Conservation (phyloP, 805 yeast genomes). For the Zygosaccharomyces siamensis region DNA sequence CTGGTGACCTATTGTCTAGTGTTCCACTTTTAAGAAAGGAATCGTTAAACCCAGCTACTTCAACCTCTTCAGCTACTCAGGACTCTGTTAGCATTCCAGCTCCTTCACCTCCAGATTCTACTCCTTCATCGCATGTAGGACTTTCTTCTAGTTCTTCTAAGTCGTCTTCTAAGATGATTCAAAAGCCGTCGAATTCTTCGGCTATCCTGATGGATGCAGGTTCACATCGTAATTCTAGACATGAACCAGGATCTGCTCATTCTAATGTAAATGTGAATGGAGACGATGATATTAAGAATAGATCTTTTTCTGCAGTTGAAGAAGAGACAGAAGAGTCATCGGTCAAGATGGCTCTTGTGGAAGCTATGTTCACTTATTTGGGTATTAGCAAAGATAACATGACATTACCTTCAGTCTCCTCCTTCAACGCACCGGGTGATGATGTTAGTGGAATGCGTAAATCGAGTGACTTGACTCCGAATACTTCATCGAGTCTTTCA, state of each 20-base stretch:
- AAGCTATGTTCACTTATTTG: slow-evolving; percentile 60
- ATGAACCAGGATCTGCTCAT: slow-evolving; percentile 1
- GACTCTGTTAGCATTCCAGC: slow-evolving; percentile 2
- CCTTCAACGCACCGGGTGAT: slow-evolving; percentile 4
- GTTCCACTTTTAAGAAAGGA: slow-evolving; percentile 58
- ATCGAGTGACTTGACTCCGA: slow-evolving; percentile 2
- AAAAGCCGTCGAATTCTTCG: slow-evolving; percentile 8
- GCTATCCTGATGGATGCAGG: slow-evolving; percentile 1
- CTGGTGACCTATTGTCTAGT: slow-evolving; percentile 80
- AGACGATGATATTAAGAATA: slow-evolving; percentile 29
- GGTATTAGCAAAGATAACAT: slow-evolving; percentile 52
- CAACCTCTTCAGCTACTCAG: not conserved
- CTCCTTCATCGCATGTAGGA: slow-evolving; percentile 4
- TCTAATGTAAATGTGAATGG: not conserved
- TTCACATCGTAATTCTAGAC: not conserved
- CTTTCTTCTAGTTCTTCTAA: slow-evolving; percentile 7
- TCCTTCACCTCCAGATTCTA: slow-evolving; percentile 7
- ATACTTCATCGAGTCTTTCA: slow-evolving; percentile 17
- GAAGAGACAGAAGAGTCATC: slow-evolving; percentile 71
- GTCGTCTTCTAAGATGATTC: slow-evolving; percentile 4
- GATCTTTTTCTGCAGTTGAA: slow-evolving; percentile 46
- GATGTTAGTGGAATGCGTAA: not conserved
- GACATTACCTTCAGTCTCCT: slow-evolving; percentile 11
- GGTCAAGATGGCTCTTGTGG: slow-evolving; percentile 59
- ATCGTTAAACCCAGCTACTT: slow-evolving; percentile 4